A percentile compares a stretch with the other conserved stretches of the same genome.
Evolutionary conservation across 805 yeast genomes (phyloP).

Genomic region (Yarrowia divulgata): DNA sequence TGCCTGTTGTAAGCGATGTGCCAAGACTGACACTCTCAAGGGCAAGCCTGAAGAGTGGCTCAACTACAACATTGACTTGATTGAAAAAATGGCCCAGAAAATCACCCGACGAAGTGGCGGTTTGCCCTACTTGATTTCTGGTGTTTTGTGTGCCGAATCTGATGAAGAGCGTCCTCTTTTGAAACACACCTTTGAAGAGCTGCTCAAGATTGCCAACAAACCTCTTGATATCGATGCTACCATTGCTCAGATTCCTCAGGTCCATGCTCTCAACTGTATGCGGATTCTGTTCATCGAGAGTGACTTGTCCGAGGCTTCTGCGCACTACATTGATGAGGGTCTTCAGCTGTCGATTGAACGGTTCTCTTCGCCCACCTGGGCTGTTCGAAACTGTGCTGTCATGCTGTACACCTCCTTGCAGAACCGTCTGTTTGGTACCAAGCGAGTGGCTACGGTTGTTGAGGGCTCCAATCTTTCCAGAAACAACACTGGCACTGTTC

Average conservation of each 20-base stretch:
- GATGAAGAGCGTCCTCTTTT: conserved; percentile 54
- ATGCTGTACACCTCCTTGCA: conserved; percentile 91
- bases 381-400: conserved; percentile 87
- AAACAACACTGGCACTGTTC: conserved; percentile 48
- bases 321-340: conserved; percentile 62
- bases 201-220: conserved; percentile 62
- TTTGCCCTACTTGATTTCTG: conserved; percentile 79
- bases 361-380: conserved; percentile 77
- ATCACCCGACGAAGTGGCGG: conserved; percentile 95
- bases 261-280: conserved; percentile 89
- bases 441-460: conserved; percentile 46
- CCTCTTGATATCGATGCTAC: conserved; percentile 57
- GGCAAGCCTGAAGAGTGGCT: conserved; percentile 66
- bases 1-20: conserved; percentile 67
- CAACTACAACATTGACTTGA: conserved; percentile 57
- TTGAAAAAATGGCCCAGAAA: conserved; percentile 66
- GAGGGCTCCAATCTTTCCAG: conserved; percentile 30
- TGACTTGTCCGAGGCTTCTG: conserved; percentile 61
- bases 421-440: conserved; percentile 76
- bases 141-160: conserved; percentile 64
- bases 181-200: conserved; percentile 57
- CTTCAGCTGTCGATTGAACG: conserved; percentile 66
- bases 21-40: conserved; percentile 48
- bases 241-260: conserved; percentile 69
- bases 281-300: conserved; percentile 77